Conservation (phyloP, 2,329 filamentous ascomycete species). For the Ascosphaera pollenicola region DNA sequence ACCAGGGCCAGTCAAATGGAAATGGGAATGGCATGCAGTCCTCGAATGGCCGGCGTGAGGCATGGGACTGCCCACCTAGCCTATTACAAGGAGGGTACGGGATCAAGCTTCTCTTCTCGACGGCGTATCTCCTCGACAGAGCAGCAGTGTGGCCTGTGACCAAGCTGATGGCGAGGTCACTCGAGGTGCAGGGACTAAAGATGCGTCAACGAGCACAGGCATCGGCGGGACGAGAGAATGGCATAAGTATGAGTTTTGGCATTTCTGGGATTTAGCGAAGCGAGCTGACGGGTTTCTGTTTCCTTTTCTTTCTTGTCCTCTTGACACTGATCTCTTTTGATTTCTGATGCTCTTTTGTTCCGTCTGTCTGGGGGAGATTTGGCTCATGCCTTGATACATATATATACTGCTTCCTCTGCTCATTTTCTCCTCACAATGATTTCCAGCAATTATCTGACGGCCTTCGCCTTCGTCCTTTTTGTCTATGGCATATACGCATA, state of each 20-base stretch:
- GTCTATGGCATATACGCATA: too few relatives aligned
- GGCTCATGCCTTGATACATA: too few relatives aligned
- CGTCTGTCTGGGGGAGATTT: too few relatives aligned
- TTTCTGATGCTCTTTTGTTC: too few relatives aligned
- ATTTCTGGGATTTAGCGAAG: conserved; percentile 5
- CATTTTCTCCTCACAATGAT: too few relatives aligned
- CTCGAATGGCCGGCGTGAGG: conserved; percentile 12
- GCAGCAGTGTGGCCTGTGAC: conserved; percentile 77
- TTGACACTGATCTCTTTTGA: too few relatives aligned
- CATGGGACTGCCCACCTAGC: conserved; percentile 31
- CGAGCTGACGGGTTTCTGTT: too few relatives aligned
- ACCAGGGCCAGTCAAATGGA: background rate
- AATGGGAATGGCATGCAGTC: conserved; percentile 7
- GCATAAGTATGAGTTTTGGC: conserved; percentile 8
- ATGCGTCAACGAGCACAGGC: conserved; percentile 35
- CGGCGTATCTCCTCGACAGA: conserved; percentile 69
- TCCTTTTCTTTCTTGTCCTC: too few relatives aligned
- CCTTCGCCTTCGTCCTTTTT: too few relatives aligned
- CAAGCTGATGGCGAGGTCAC: conserved; percentile 44
- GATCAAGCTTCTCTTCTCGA: conserved; percentile 62
- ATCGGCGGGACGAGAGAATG: background rate
- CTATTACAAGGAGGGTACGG: conserved; percentile 53
- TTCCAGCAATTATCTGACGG: too few relatives aligned
- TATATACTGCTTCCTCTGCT: too few relatives aligned
- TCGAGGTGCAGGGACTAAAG: conserved; percentile 40